Base-by-base conservation (phyloP, 148 eudicot genomes). In the Spergularia marina region DNA sequence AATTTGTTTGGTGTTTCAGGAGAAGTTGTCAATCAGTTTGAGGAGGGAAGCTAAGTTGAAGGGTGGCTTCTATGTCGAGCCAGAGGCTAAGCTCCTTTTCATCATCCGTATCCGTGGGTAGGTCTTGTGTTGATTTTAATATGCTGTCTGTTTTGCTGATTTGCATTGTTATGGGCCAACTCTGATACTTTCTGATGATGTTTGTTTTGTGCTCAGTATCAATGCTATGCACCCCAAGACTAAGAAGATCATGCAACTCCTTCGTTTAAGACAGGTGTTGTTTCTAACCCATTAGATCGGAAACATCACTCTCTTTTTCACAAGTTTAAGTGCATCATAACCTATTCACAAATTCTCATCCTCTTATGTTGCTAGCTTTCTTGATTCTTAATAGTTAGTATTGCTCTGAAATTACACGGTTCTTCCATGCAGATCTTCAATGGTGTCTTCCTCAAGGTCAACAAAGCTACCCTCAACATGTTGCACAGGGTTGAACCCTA, bases 401-500 rank as follows among this genome's bases (percentile, higher is more conserved):
- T 10, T 64, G 20, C 10, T 51, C 47, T 47, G 5, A 12, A 44
- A 18, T 18, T 25, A 1, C 47, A 8, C 59, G 59, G 6, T 5
- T 51, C 21, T 12, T 66, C 10, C 21, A 51, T 47, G 62, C 91
- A 92, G 98, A 92, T 92, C 61, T 92, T 92, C 82, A 93, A 93
- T 58, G 96, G 96, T 34, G 98, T 93, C 59, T 91, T 90, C 76
- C 74, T 90, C 77, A 90, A 89, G 80, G 91, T 89, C 40, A 90
- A 93, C 89, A 89, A 86, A 76, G 93, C 93, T 14, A 92, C 97
- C 7, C 39, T 90, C 77, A 92, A 92, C 80, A 92, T 92, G 97
- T 80, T 92, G 77, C 93, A 86, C 86, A 82, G 90, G 80, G 97
- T 92, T 59, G 97, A 92, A 81, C 95, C 97, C 21, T 92, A 87